Conservation (phyloP, 441 rosid genomes). For the Metrosideros polymorpha region DNA sequence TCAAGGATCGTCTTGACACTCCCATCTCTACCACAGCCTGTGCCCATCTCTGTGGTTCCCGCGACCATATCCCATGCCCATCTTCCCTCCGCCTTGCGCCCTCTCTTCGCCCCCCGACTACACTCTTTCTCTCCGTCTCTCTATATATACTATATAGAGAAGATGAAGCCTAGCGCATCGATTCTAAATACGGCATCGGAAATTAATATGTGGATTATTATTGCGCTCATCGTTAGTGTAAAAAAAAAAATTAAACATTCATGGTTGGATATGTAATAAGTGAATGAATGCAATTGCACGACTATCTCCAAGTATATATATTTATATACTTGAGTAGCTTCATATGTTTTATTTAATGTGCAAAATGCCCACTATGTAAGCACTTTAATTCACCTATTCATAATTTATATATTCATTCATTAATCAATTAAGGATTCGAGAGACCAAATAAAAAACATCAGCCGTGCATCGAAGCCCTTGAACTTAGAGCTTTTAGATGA, state of each 20-base stretch:
- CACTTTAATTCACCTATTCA: not conserved
- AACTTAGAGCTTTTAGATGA: not conserved
- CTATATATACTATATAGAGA: too few species aligned
- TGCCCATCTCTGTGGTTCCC: not conserved
- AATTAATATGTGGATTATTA: not conserved
- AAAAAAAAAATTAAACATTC: too few species aligned
- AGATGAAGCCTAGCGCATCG: not conserved
- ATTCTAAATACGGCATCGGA: not conserved
- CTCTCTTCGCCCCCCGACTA: not conserved
- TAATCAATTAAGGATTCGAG: not conserved
- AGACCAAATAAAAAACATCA: not conserved
- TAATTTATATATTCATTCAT: not conserved
- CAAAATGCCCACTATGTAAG: too few species aligned
- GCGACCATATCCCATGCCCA: accelerated
- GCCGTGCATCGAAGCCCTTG: not conserved
- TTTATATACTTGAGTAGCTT: too few species aligned
- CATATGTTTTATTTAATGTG: too few species aligned
- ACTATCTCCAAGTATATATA: too few species aligned
- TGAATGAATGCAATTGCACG: not conserved
- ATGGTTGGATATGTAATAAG: not conserved
- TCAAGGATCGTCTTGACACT: not conserved
- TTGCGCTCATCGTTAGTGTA: too few species aligned
- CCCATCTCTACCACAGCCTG: too few species aligned
- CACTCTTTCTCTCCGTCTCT: accelerated
- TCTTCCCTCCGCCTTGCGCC: not conserved